phyloP scores from a whole-genome alignment of 805 yeast species.

The Saturnispora diversa region DNA sequence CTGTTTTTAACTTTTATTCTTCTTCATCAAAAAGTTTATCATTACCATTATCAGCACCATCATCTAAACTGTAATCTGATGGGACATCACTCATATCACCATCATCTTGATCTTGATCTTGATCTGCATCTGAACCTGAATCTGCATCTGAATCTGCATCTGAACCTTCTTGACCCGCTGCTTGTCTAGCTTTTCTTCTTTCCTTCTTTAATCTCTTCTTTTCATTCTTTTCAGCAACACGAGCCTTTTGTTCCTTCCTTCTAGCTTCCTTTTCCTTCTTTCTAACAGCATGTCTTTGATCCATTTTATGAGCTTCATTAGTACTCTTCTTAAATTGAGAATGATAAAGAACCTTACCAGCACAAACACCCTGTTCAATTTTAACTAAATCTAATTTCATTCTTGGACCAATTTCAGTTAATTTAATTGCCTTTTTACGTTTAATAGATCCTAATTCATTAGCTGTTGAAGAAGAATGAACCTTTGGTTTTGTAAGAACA shows the following conservation, averaged over 20 bases:
- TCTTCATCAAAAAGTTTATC: slow-evolving; percentile 24
- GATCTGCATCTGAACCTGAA: too few relatives aligned
- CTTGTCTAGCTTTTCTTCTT: slow-evolving; percentile 40
- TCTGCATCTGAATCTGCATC: slow-evolving; percentile 20
- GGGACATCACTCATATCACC: slow-evolving; percentile 22
- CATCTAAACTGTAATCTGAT: slow-evolving; percentile 17
- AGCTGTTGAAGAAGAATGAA: slow-evolving; percentile 13
- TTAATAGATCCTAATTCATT: slow-evolving; percentile 18
- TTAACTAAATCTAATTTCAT: slow-evolving; percentile 66
- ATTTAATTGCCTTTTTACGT: slow-evolving; percentile 77
- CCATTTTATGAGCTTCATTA: slow-evolving; percentile 52
- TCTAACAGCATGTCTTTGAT: slow-evolving; percentile 56
- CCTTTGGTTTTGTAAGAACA: slow-evolving; percentile 21
- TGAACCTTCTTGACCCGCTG: slow-evolving; percentile 31
- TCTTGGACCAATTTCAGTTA: slow-evolving; percentile 92
- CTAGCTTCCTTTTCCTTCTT: slow-evolving; percentile 60
- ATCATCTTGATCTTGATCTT: slow-evolving; percentile 20
- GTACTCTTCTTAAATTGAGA: slow-evolving; percentile 55
- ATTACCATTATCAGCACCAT: slow-evolving; percentile 18
- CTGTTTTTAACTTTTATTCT: slow-evolving; percentile 4
- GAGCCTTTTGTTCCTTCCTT: slow-evolving; percentile 68
- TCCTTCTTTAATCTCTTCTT: slow-evolving; percentile 66
- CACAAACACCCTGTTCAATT: slow-evolving; percentile 87
- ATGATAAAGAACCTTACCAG: slow-evolving; percentile 85
- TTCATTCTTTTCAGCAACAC: slow-evolving; percentile 66